These are phyloP conservation scores for Uronychia setigera DNA, from an alignment of 73 alveolate genomes.

Conservation along the genomic window DNA sequence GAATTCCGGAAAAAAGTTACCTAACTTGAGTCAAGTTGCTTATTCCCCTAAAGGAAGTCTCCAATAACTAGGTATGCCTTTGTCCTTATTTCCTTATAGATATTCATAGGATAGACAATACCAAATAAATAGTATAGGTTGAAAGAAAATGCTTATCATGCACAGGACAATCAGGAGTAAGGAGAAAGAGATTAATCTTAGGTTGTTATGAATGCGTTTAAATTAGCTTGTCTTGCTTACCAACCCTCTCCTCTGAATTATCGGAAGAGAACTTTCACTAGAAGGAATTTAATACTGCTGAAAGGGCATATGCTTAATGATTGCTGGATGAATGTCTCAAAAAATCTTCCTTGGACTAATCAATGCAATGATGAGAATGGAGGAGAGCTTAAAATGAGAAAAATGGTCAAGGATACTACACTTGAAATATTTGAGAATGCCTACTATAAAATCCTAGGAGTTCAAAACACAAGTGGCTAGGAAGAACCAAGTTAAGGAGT, in stretches of 20 bases:
- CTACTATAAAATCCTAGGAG: neutral
- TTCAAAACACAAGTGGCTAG: neutral
- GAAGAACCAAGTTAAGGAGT: neutral
- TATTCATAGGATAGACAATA: neutral
- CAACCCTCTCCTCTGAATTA: constrained; percentile 37
- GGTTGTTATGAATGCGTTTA: constrained; percentile 53
- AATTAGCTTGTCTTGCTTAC: constrained; percentile 53
- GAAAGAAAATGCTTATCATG: constrained; percentile 55
- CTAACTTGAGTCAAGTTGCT: neutral
- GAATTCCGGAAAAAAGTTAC: too few species aligned
- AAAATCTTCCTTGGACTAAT: neutral
- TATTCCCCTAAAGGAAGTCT: neutral
- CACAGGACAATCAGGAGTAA: constrained; percentile 36
- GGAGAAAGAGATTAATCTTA: neutral
- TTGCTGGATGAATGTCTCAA: neutral
- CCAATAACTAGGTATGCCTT: neutral
- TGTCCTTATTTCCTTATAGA: neutral
- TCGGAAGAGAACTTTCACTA: neutral
- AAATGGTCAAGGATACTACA: neutral
- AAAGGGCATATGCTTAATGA: constrained; percentile 27
- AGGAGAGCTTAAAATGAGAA: neutral
- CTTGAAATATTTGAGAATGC: neutral
- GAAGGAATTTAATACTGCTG: constrained; percentile 24
- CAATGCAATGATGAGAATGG: too few species aligned
- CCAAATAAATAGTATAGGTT: constrained; percentile 7